These are phyloP conservation scores for Fonsecaea nubica DNA, from an alignment of 2,329 filamentous ascomycete species.

Conservation along the genomic window DNA sequence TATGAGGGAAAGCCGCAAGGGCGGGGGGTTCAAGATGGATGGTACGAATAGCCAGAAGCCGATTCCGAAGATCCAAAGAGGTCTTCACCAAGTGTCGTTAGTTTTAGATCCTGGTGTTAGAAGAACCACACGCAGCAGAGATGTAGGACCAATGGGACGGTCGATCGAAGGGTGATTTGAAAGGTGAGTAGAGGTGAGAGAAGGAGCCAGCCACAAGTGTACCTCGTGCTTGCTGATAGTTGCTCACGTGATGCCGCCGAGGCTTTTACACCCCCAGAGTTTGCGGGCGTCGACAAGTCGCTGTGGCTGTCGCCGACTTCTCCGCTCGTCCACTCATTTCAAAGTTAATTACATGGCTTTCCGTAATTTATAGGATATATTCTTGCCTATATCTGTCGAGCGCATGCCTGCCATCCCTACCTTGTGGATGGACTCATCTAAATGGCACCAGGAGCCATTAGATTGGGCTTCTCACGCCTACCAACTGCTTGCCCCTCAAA, in stretches of 20 bases:
- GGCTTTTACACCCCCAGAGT: conserved; percentile 2
- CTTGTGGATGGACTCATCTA: conserved; percentile 45
- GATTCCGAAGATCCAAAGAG: too few relatives aligned
- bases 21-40: too few relatives aligned
- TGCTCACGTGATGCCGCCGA: neutral
- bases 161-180: too few relatives aligned
- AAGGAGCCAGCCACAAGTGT: too few relatives aligned
- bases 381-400: conserved; percentile 16
- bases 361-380: conserved; percentile 5
- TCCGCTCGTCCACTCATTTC: conserved; percentile 10
- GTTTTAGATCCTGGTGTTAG: too few relatives aligned
- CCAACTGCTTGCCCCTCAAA: conserved; percentile 53
- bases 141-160: too few relatives aligned
- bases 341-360: conserved; percentile 10
- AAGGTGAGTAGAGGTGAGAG: too few relatives aligned
- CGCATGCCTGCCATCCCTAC: conserved; percentile 39
- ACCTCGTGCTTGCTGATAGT: too few relatives aligned
- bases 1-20: too few relatives aligned
- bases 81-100: too few relatives aligned
- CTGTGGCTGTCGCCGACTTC: conserved; percentile 10
- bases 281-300: neutral
- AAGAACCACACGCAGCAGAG: too few relatives aligned
- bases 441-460: conserved; percentile 55
- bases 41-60: too few relatives aligned
- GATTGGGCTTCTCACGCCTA: conserved; percentile 55